Conservation (phyloP, 1,284 basidiomycete species). For the Fomitopsis schrenkii region DNA sequence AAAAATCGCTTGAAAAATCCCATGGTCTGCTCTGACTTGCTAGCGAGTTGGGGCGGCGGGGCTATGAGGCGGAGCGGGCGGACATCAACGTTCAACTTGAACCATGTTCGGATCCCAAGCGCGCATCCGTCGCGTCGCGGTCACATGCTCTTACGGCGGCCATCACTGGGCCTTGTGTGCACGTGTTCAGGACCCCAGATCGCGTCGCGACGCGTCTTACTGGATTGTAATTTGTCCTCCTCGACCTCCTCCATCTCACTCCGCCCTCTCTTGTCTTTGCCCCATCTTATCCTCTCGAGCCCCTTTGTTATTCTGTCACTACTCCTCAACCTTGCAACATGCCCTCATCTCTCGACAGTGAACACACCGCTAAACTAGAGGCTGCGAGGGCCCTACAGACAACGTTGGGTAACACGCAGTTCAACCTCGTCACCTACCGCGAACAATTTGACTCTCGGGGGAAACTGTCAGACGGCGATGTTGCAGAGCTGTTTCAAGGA, state of each 20-base stretch:
- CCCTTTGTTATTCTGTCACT: no score
- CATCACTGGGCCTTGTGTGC: background rate
- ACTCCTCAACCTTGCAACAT: background rate
- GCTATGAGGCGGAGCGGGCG: background rate
- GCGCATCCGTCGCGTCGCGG: background rate
- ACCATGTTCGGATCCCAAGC: background rate
- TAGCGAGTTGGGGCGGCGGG: background rate
- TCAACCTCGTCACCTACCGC: constrained; percentile 20
- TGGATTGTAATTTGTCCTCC: no score
- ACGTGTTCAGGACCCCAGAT: background rate
- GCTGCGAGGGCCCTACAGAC: constrained; percentile 17
- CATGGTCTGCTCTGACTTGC: constrained; percentile 34
- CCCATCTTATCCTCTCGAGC: no score
- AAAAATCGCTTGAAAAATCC: constrained; percentile 68
- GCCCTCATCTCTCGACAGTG: background rate
- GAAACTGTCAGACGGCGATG: constrained; percentile 13
- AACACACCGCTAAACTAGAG: constrained; percentile 18
- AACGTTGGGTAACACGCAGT: constrained; percentile 15
- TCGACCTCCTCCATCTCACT: no score
- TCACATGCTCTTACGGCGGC: background rate
- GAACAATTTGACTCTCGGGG: constrained; percentile 19
- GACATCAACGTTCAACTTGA: background rate
- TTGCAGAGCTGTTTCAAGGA: constrained; percentile 13
- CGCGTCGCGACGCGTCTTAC: background rate
- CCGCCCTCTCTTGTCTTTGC: no score